phyloP scores from a whole-genome alignment of 1,139 yeast genomes.

The Protomyces macrosporus region DNA sequence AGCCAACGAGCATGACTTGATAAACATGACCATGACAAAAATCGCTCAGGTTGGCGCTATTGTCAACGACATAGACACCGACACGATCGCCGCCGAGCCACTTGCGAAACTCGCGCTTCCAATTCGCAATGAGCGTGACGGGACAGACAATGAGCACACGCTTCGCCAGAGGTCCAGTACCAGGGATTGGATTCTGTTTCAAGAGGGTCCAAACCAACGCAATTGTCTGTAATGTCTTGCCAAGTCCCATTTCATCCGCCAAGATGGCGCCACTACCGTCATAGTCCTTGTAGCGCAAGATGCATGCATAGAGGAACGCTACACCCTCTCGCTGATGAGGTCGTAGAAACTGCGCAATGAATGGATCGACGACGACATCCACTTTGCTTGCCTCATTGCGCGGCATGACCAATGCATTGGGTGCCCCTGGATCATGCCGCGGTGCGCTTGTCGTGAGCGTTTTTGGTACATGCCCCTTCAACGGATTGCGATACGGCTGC shows the following conservation, averaged over 20 bases:
- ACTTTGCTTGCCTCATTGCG: conserved; percentile 37
- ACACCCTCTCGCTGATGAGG: conserved; percentile 88
- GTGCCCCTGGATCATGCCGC: conserved; percentile 43
- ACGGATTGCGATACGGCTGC: conserved; percentile 8
- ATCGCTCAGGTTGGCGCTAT: conserved; percentile 52
- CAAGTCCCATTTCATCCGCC: conserved; percentile 98
- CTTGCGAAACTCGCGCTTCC: conserved; percentile 82
- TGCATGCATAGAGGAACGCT: conserved; percentile 69
- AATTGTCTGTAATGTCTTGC: conserved; percentile 85
- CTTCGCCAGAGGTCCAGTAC: conserved; percentile 43
- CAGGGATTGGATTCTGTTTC: conserved; percentile 57
- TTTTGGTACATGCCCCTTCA: background rate
- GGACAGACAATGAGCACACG: conserved; percentile 85
- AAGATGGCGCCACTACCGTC: conserved; percentile 69
- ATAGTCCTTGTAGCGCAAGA: conserved; percentile 55
- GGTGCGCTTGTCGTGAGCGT: conserved; percentile 34
- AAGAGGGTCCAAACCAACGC: conserved; percentile 76
- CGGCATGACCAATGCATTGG: conserved; percentile 48
- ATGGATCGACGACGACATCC: conserved; percentile 69
- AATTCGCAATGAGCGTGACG: conserved; percentile 77
- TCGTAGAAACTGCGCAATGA: conserved; percentile 52
- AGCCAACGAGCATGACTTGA: conserved; percentile 79
- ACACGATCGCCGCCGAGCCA: conserved; percentile 74
- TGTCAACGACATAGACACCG: conserved; percentile 35
- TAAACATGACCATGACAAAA: conserved; percentile 69